These are phyloP conservation scores for Wickerhamiella infanticola DNA, from an alignment of 1,139 yeast genomes.

Conservation along the genomic window DNA sequence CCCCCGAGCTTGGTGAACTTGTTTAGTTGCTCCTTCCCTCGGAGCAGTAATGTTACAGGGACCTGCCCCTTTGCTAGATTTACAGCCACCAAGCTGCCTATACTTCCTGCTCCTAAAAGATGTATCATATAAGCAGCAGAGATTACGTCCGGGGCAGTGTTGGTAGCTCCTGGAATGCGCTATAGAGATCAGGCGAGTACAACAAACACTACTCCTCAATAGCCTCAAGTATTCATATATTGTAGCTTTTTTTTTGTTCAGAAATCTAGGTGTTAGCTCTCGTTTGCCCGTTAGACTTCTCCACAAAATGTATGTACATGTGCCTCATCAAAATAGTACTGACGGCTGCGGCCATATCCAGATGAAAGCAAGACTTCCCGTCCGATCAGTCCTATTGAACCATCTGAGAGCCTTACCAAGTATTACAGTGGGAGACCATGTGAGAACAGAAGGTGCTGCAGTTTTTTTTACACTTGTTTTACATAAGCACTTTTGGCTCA, in stretches of 20 bases:
- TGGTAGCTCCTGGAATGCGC: too few relatives aligned
- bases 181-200: too few relatives aligned
- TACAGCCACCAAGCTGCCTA: slow-evolving; percentile 26
- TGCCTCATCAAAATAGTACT: too few relatives aligned
- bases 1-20: slow-evolving; percentile 28
- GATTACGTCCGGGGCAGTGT: too few relatives aligned
- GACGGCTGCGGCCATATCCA: background rate
- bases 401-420: background rate
- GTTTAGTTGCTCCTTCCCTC: slow-evolving; percentile 24
- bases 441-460: background rate
- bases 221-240: too few relatives aligned
- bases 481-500: too few relatives aligned
- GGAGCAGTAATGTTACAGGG: slow-evolving; percentile 10
- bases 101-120: slow-evolving; percentile 27
- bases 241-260: too few relatives aligned
- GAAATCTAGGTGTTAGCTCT: too few relatives aligned
- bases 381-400: background rate
- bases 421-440: background rate
- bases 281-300: background rate
- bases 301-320: background rate
- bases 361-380: background rate
- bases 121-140: slow-evolving; percentile 14
- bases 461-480: background rate
- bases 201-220: too few relatives aligned
- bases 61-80: slow-evolving; percentile 20